Percentiles rank a stretch among this genome's conserved stretches.
Evolutionary conservation across 2,329 filamentous ascomycete genomes (phyloP).

Genomic region (Verticillium dahliae): DNA sequence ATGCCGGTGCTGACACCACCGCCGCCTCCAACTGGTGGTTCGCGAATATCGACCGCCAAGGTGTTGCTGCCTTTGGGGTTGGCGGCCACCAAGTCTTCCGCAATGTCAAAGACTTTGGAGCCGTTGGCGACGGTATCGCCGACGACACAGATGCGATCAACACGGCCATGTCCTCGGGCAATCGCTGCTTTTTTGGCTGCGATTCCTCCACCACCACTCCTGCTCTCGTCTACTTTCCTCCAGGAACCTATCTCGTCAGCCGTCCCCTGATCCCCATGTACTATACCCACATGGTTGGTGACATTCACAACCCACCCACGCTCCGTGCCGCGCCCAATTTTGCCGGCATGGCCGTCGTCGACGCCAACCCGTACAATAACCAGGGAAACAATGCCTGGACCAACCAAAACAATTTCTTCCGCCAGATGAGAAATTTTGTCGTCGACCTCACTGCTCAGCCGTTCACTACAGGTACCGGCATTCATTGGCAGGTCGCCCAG

Average conservation of each 20-base stretch:
- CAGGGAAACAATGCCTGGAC: slow-evolving; percentile 67
- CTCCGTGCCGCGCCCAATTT: slow-evolving; percentile 71
- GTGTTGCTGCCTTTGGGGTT: slow-evolving; percentile 55
- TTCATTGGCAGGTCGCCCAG: slow-evolving; percentile 84
- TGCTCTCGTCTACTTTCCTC: slow-evolving; percentile 85
- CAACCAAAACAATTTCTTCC: slow-evolving; percentile 77
- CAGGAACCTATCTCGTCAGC: slow-evolving; percentile 78
- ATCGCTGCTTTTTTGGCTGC: slow-evolving; percentile 74
- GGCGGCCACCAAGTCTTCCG: slow-evolving; percentile 65
- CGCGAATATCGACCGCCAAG: slow-evolving; percentile 61
- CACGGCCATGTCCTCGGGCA: slow-evolving; percentile 67
- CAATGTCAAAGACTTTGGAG: slow-evolving; percentile 72
- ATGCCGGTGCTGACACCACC: neutral
- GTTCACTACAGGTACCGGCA: slow-evolving; percentile 55
- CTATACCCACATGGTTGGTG: slow-evolving; percentile 89
- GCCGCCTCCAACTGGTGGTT: slow-evolving; percentile 61
- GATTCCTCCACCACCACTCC: slow-evolving; percentile 79
- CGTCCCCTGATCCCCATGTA: slow-evolving; percentile 78
- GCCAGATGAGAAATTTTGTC: slow-evolving; percentile 74
- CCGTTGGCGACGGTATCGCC: slow-evolving; percentile 58
- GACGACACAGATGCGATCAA: slow-evolving; percentile 93
- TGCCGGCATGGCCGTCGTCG: slow-evolving; percentile 79
- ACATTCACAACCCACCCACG: slow-evolving; percentile 64
- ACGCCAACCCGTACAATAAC: slow-evolving; percentile 75
- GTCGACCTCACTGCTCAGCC: slow-evolving; percentile 68